Evolutionary conservation across 306 rosid genomes (phyloP).

Genomic region (Clitoria ternatea): DNA sequence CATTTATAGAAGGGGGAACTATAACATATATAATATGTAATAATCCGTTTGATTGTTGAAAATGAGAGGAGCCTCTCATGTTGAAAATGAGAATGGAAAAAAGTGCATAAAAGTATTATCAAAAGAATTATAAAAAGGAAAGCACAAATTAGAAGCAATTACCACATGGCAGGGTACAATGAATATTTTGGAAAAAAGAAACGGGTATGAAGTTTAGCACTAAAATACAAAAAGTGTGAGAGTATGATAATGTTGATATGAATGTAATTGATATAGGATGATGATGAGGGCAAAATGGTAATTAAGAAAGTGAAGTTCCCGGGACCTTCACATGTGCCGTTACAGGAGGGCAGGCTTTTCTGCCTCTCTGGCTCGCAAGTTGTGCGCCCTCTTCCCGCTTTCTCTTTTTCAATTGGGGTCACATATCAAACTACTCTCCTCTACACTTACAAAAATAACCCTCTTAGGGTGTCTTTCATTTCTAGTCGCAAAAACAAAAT

Average conservation of each 20-base stretch:
- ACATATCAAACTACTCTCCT: constrained; percentile 27
- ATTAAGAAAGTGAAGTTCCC: constrained; percentile 26
- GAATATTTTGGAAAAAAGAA: background rate
- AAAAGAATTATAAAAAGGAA: background rate
- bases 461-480: too few species aligned
- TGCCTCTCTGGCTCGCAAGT: constrained; percentile 50
- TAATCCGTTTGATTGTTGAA: too few species aligned
- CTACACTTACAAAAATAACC: constrained; percentile 29
- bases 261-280: background rate
- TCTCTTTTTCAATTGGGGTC: constrained; percentile 35
- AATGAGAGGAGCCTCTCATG: background rate
- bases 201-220: background rate
- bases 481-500: too few species aligned
- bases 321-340: constrained; percentile 77
- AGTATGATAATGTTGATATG: too few species aligned
- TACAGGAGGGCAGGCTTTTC: constrained; percentile 71
- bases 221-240: constrained; percentile 5
- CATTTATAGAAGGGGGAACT: too few species aligned
- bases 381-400: constrained; percentile 49
- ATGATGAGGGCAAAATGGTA: constrained; percentile 35
- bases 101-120: background rate
- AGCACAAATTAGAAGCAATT: constrained; percentile 7
- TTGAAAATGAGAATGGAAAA: background rate
- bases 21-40: too few species aligned
- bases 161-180: background rate